Evolutionary conservation across 73 alveolate genomes (phyloP), one percentile per base, ranked within the genome.

Genomic region (Tetrahymena malaccensis): DNA sequence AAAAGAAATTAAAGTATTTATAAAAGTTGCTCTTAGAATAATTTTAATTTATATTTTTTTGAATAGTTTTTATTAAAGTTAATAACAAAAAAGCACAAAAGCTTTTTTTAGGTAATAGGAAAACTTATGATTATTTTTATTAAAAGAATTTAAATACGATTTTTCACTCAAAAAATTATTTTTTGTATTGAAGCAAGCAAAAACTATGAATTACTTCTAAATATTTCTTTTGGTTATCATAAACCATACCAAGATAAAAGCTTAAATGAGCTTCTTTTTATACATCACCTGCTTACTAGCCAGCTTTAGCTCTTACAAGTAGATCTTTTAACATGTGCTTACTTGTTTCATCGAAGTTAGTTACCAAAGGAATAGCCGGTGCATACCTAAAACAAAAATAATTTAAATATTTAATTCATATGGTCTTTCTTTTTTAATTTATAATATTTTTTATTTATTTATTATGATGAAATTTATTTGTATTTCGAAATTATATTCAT

Each of bases 231-330:
- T 98, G 97, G 94, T 98, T 99, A 97, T 99, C 99, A 97, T 99
- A 98, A 94, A 98, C 97, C 96, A 97, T 98, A 57, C 99, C 99
- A 57, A 99, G 97, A 94, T 97, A 97, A 96, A 98, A 99, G 84
- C 99, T 99, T 99, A 98, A 98, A 96, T 99, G 99, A 21, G 99
- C 99, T 96, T 99, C 99, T 96, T 98, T 99, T 89, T 98, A 96
- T 40, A 98, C 98, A 96, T 99, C 99, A 17, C 99, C 99, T 34
- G 98, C 98, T 96, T 98, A 97, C 56, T 98, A 98, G 37, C 99
- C 99, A 25, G 99, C 99, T 96, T 99, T 98, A 9, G 99, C 99
- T 95, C 99, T 98, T 94, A 98, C 97, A 83, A 97, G 94, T 94
- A 99, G 97, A 96, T 99, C 99, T 95, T 98, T 97, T 89, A 99